Evolutionary conservation across 352 stramenopile species (phyloP), one percentile per base, ranked within the genome.

Genomic region (Globisporangium camurandrum): DNA sequence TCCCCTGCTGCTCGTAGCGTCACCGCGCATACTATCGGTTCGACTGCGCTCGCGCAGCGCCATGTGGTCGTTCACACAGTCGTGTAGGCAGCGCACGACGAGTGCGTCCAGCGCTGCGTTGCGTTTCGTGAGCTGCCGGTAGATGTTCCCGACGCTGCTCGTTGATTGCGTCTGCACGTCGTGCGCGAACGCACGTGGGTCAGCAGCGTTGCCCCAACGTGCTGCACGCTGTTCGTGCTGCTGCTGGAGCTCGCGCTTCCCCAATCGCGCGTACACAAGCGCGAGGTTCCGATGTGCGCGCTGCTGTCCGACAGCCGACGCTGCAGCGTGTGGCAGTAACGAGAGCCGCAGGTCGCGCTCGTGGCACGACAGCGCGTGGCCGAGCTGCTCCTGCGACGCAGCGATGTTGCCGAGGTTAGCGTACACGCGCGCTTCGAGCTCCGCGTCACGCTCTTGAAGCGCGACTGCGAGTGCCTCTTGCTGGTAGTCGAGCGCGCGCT

Each of bases 381-480:
- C 65, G 19, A 83, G 70, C 47, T 88, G 66, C 27, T 62, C 27
- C 41, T 86, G 65, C 3, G 63, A 59, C 8, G 70, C 59, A 3
- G 73, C 77, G 20, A 92, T 58, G 31, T 90, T 92, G 41, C 81
- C 81, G 20, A 93, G 51, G 46, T 93, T 93, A 14, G 81, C 81
- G 42, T 84, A 84, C 36, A 87, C 73, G 10, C 81, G 71, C 1
- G 75, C 77, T 43, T 89, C 78, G 11, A 90, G 71, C 36, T 93
- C 81, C 11, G 45, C 47, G 50, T 88, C 78, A 14, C 64, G 59
- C 11, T 69, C 59, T 19, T 68, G 54, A 3, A 71, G 52, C 0
- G 81, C 78, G 47, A 88, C 46, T 6, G 59, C 33, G 7, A 93
- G 51, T 7, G 76, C 80, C 54, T 86, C 73, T 47, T 86, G 64